Evolutionary conservation across 306 rosid genomes (phyloP), one percentile per base, ranked within the genome.

Genomic region (Prunus mongolica): DNA sequence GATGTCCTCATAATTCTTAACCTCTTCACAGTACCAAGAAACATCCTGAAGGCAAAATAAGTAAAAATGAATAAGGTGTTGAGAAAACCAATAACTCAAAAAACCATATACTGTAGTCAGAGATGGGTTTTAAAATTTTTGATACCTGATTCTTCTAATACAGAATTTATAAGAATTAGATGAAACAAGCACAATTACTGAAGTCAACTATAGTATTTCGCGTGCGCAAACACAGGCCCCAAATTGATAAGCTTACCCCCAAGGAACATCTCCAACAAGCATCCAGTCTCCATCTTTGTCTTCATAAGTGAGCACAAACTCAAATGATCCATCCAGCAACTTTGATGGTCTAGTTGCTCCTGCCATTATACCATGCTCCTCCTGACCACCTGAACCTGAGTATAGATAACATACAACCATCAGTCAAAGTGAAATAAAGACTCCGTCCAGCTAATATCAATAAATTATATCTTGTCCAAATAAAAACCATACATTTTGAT

Each of bases 231-330:
- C 18, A 51, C 10, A 70, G 74, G 3, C 38, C 65, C 2, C 28
- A 18, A 12, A 62, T 54, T 30, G 63, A 28, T 18, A 63, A 14
- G 51, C 93, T 67, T 88, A 92, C 97, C 87, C 87, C 98, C 97
- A 95, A 54, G 99, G 97, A 83, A 95, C 99, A 84, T 95, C 99
- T 38, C 99, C 99, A 72, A 92, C 98, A 63, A 95, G 98, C 97
- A 95, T 95, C 98, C 98, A 95, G 81, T 95, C 98, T 81, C 96
- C 97, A 2, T 92, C 99, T 84, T 80, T 89, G 89, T 95, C 99
- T 91, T 95, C 97, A 58, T 95, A 95, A 63, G 99, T 88, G 52
- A 95, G 97, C 74, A 83, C 96, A 87, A 86, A 88, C 56, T 88
- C 91, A 66, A 88, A 90, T 44, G 91, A 88, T 76, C 90, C 96